Base-by-base conservation (phyloP, 2,329 filamentous ascomycete species). In the Apiospora phragmitis region DNA sequence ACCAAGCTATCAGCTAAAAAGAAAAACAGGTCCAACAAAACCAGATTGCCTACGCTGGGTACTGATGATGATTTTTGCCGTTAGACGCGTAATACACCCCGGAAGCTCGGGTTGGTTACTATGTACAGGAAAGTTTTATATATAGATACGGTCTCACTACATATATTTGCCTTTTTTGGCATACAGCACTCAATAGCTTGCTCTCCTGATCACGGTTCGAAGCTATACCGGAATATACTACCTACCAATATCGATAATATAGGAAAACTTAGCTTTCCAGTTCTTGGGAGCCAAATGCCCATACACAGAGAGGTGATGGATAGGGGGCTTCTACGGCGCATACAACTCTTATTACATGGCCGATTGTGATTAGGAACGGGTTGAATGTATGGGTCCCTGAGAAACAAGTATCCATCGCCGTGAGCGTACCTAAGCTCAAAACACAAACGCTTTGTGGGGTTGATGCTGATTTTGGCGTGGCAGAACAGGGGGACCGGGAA, bases 311-410 rank as follows among this genome's bases (percentile, higher is more conserved):
- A 35, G 8, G 21, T 14, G 38, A n/a, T 38, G 32, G 11, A 62
- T 62, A 62, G 55, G 55, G 55, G 55, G 21, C 21, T 38, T 35
- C 5, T 12, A 24, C 38, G 55, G 55, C 55, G 32, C 55, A 35
- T 12, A 38, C 32, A 18, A 32, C 18, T 59, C 29, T 35, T 62
- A 62, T 62, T 38, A 38, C 21, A 38, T 38, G 55, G 55, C 35
- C 55, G 55, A 62, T 62, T 62, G 55, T 62, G 12, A 62, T 62
- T 62, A 62, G 55, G 55, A 38, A 62, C 35, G 55, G 55, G 55
- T 62, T 38, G 21, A 62, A 62, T 62, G 55, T 38, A 62, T 62
- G 55, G 55, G 55, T 38, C 55, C 55, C 8, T 12, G 18, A 62
- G 55, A 62, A 62, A 62, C 55, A 62, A 62, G 55, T 62, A 38